Evolutionary conservation across 2,329 filamentous ascomycete species (phyloP), one percentile per base, ranked within the genome.

Genomic region (Fusarium robinianum): DNA sequence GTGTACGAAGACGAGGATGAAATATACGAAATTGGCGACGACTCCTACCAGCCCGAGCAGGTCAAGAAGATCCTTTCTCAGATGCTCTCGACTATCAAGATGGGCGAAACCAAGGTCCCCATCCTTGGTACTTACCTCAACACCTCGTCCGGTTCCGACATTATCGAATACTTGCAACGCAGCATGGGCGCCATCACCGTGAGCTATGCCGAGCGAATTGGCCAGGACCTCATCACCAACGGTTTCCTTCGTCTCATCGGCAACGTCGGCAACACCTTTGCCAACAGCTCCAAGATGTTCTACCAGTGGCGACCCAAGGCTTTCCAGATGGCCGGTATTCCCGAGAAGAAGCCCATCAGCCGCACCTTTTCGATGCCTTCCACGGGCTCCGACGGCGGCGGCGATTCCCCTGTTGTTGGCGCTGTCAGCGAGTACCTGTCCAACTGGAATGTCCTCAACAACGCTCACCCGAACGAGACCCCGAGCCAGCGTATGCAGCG

Each of bases 291-390:
- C 54, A 90, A 87, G 70, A 87, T 97, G 83, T 92, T 88, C 66
- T 99, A 99, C 68, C 94, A 99, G 68, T 99, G 94, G 94, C 86
- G 90, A 41, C 83, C 91, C 6, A 95, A 90, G 72, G 86, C 88
- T 5, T 99, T 97, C 72, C 85, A 95, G 64, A 68, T 94, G 43
- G 85, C 90, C 17, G 92, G 91, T 15, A 76, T 96, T 39, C 90
- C 89, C 0, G 92, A 96, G 67, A 96, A 90, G 78, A 95, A 91
- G 75, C 67, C 82, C 2, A 66, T 92, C 35, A 78, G 80, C 55
- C 83, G 91, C 47, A 87, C 88, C 6, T 87, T 90, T 47, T 94
- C 90, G 3, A 71, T 86, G 42, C 78, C 83, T 23, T 76, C 82
- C 35, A 81, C 79, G 15, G 76, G 81, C 8, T 77, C 75, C 9